Evolutionary conservation across 371 early-diverging fungal genomes (phyloP).

Genomic region (Batkoa obscura): DNA sequence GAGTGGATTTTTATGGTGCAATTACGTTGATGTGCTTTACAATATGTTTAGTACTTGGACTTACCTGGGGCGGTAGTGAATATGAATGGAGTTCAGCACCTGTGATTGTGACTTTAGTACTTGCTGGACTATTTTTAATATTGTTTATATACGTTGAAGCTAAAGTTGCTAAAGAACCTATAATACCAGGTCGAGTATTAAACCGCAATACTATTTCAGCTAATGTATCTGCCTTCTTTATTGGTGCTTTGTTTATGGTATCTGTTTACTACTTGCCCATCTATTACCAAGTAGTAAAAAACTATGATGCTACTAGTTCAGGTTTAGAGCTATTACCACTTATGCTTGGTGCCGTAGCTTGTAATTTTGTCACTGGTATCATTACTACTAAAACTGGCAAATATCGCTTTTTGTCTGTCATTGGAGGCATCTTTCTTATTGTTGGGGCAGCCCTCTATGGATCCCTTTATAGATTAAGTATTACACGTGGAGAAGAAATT

Average conservation of each 20-base stretch:
- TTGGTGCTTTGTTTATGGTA: slow-evolving; percentile 24
- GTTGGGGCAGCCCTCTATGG: slow-evolving; percentile 12
- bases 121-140: slow-evolving; percentile 20
- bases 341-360: slow-evolving; percentile 18
- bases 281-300: slow-evolving; percentile 37
- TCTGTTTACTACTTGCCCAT: slow-evolving; percentile 29
- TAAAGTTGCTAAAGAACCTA: slow-evolving; percentile 26
- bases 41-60: slow-evolving; percentile 21
- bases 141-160: slow-evolving; percentile 37
- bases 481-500: slow-evolving; percentile 12
- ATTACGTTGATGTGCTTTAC: slow-evolving; percentile 7
- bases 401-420: slow-evolving; percentile 18
- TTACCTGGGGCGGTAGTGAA: slow-evolving; percentile 30
- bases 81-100: slow-evolving; percentile 26
- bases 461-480: background rate
- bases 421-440: slow-evolving; percentile 20
- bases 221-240: slow-evolving; percentile 21
- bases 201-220: slow-evolving; percentile 19
- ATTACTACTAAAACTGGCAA: slow-evolving; percentile 14
- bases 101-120: slow-evolving; percentile 26
- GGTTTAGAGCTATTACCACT: slow-evolving; percentile 39
- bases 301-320: slow-evolving; percentile 24
- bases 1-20: slow-evolving; percentile 16
- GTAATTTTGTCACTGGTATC: slow-evolving; percentile 13
- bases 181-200: slow-evolving; percentile 30